Evolutionary conservation across 805 yeast species (phyloP), one percentile per base, ranked within the genome.

Genomic region (Candida mattraensis): DNA sequence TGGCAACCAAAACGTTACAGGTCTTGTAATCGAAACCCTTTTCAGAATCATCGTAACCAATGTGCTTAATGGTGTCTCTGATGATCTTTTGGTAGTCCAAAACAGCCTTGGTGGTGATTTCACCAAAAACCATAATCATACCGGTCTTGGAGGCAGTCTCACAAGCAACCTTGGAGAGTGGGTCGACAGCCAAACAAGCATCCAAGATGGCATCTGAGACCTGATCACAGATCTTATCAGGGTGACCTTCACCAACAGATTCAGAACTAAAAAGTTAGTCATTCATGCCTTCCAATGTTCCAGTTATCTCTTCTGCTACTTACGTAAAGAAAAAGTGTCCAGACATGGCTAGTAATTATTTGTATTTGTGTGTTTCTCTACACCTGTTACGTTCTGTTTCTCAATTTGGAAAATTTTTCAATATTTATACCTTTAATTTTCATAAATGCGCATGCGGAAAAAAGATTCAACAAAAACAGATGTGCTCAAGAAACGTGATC

Each of bases 101-200:
- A 48, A 72, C 70, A 53, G 99, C 99, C 65, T 80, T 84, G 71
- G 99, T 93, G 73, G 99, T 91, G 69, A 93, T 93, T 72, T 93
- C 99, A 74, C 99, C 99, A 63, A 93, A 93, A 51, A 93, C 97
- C 94, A 93, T 85, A 63, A 93, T 88, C 95, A 93, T 81, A 74
- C 99, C 99, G 51, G 99, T 93, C 76, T 93, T 93, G 58, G 98
- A 83, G 51, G 99, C 98, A 44, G 99, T 87, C 72, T 93, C 99
- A 76, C 99, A 93, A 32, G 96, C 99, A 64, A 93, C 99, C 76
- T 93, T 93, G 54, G 99, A 93, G 57, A 87, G 76, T 45, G 99
- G 99, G 69, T 93, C 99, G 54, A 73, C 94, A 39, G 86, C 80
- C 57, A 93, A 74, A 77, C 98, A 91, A 53, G 99, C 99, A 62